Conservation (phyloP, 257 asterid species). For the Haberlea rhodopensis region DNA sequence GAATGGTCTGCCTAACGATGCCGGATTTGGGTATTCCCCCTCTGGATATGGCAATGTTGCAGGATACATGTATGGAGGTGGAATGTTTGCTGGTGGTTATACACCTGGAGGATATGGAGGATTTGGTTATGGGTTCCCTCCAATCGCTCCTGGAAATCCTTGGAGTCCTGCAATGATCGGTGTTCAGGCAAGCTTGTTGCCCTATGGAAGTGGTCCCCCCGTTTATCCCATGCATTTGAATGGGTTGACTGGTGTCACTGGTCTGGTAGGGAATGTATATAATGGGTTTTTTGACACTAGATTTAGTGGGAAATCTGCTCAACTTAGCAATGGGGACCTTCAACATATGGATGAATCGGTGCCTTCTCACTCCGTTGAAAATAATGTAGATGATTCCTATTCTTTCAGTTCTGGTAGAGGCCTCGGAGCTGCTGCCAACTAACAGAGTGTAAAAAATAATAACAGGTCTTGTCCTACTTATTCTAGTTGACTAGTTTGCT, state of each 20-base stretch:
- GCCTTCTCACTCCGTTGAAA: constrained; percentile 29
- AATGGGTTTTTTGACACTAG: constrained; percentile 39
- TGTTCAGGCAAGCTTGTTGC: constrained; percentile 44
- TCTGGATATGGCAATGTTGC: constrained; percentile 50
- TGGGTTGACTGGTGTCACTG: constrained; percentile 45
- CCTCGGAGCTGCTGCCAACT: constrained; percentile 40
- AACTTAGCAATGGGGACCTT: constrained; percentile 37
- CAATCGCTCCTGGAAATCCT: constrained; percentile 50
- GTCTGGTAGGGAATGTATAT: constrained; percentile 41
- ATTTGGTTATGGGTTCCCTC: constrained; percentile 51
- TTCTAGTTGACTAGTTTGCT: constrained; percentile 46
- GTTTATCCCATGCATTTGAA: constrained; percentile 54
- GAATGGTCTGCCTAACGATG: constrained; percentile 34
- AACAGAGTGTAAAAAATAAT: constrained; percentile 36
- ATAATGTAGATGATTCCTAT: constrained; percentile 34
- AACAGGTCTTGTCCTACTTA: constrained; percentile 36
- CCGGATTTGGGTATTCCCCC: constrained; percentile 54
- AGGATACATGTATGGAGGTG: constrained; percentile 61
- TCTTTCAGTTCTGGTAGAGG: constrained; percentile 40
- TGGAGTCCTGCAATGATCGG: constrained; percentile 53
- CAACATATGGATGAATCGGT: constrained; percentile 40
- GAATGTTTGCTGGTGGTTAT: constrained; percentile 44
- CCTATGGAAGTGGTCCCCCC: constrained; percentile 43
- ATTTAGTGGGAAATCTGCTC: constrained; percentile 30
- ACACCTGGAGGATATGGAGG: constrained; percentile 63